phyloP scores from a whole-genome alignment of 371 early-diverging fungal genomes.

The Syncephalastrum monosporum region DNA sequence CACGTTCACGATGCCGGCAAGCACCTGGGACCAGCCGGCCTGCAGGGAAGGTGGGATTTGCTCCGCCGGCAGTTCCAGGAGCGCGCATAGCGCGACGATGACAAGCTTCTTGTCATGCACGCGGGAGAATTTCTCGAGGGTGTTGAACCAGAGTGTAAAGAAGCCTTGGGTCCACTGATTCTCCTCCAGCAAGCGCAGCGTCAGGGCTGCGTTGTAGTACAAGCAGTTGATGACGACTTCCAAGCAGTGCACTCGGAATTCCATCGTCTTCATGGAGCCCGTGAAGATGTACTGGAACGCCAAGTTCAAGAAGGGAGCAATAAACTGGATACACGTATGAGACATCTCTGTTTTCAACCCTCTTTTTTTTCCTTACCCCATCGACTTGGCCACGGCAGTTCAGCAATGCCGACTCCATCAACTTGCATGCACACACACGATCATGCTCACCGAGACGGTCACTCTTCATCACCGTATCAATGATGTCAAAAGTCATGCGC shows the following conservation, averaged over 20 bases:
- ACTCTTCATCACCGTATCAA: slow-evolving; percentile 71
- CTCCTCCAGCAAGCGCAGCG: slow-evolving; percentile 77
- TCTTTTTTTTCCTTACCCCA: slow-evolving; percentile 37
- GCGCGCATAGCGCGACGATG: slow-evolving; percentile 73
- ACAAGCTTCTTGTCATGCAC: slow-evolving; percentile 93
- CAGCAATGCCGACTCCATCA: slow-evolving; percentile 78
- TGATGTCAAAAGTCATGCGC: slow-evolving; percentile 65
- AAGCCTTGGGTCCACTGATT: slow-evolving; percentile 73
- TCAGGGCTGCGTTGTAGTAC: slow-evolving; percentile 78
- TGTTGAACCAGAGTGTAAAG: slow-evolving; percentile 79
- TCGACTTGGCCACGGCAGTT: slow-evolving; percentile 77
- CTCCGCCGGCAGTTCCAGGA: slow-evolving; percentile 68
- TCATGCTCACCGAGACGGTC: slow-evolving; percentile 69
- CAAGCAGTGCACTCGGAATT: slow-evolving; percentile 58
- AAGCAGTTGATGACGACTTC: slow-evolving; percentile 79
- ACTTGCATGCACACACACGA: slow-evolving; percentile 71
- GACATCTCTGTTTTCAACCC: neutral
- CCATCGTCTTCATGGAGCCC: slow-evolving; percentile 55
- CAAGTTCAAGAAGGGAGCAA: slow-evolving; percentile 60
- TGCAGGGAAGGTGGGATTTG: slow-evolving; percentile 72
- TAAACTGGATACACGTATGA: slow-evolving; percentile 24
- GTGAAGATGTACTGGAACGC: slow-evolving; percentile 64
- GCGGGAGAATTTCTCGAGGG: slow-evolving; percentile 68
- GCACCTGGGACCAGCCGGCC: slow-evolving; percentile 68
- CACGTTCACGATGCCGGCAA: slow-evolving; percentile 64